phyloP scores from a whole-genome alignment of 257 asterid genomes.

The Nicotiana sylvestris region DNA sequence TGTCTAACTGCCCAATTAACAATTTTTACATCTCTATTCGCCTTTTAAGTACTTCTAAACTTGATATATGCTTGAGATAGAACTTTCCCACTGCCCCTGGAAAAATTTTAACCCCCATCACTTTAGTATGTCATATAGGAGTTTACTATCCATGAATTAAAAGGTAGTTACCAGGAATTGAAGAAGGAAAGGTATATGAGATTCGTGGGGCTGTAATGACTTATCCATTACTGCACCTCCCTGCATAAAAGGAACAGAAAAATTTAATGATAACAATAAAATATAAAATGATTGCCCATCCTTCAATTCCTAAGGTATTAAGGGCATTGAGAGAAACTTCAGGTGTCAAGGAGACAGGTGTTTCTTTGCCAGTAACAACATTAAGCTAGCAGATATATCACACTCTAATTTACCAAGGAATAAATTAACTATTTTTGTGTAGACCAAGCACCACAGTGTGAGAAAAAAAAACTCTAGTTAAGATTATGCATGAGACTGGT shows the following conservation, averaged over 20 bases:
- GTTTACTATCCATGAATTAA: not conserved
- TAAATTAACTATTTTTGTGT: not conserved
- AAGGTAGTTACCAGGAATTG: constrained; percentile 71
- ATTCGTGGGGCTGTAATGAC: constrained; percentile 82
- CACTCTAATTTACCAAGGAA: not conserved
- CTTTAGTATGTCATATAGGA: not conserved
- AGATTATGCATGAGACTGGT: not conserved
- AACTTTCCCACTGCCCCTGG: not conserved
- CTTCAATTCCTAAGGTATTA: not conserved
- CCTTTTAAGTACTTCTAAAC: not conserved
- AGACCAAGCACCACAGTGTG: not conserved
- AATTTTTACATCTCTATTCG: not conserved
- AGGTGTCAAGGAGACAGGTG: not conserved
- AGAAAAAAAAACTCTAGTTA: not conserved
- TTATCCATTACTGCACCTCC: constrained; percentile 70
- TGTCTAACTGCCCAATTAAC: not conserved
- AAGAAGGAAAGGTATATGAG: constrained; percentile 92
- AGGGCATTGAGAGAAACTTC: not conserved
- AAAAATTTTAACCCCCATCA: not conserved
- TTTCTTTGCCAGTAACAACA: not conserved
- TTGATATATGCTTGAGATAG: constrained; percentile 6
- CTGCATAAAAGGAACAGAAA: constrained; percentile 36
- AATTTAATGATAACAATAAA: not conserved
- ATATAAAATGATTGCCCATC: not conserved
- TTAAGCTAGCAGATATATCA: constrained; percentile 4